Percentiles rank a stretch among this genome's conserved stretches.
Evolutionary conservation across 2,329 filamentous ascomycete species (phyloP).

Genomic region (Stachybotrys elegans): DNA sequence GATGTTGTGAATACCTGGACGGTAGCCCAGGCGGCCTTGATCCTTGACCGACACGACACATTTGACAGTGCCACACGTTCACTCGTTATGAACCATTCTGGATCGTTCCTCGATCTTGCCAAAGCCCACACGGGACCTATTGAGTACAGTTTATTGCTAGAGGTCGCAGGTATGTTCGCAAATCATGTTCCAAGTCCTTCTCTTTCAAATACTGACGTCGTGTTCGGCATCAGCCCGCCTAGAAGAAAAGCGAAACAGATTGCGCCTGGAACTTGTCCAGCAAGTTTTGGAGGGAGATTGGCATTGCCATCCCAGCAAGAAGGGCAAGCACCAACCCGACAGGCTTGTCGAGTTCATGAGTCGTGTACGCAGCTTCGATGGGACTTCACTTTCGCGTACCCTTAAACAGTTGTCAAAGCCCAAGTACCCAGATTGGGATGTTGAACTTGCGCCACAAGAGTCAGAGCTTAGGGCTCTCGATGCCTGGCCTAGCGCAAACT

Average conservation of each 20-base stretch:
- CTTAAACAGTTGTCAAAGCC: no score
- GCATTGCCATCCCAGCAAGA: not conserved
- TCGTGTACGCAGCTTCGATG: not conserved
- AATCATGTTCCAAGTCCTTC: not conserved
- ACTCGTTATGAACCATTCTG: not conserved
- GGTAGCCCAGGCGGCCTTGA: not conserved
- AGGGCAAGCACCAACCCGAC: not conserved
- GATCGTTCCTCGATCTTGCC: not conserved
- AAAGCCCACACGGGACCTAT: not conserved
- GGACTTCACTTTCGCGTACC: no score
- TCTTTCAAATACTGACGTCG: not conserved
- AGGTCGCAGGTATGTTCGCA: not conserved
- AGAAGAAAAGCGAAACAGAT: not conserved
- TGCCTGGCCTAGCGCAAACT: no score
- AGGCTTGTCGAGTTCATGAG: not conserved
- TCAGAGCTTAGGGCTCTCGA: no score
- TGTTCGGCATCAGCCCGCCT: not conserved
- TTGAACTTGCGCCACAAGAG: no score
- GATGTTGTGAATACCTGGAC: not conserved
- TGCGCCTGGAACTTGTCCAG: not conserved
- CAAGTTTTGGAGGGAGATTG: not conserved
- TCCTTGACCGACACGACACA: not conserved
- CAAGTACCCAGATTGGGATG: no score
- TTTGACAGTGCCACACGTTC: not conserved
- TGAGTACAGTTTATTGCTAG: not conserved